Conservation (phyloP, 768 basidiomycete species). For the Russula dissimulans region DNA sequence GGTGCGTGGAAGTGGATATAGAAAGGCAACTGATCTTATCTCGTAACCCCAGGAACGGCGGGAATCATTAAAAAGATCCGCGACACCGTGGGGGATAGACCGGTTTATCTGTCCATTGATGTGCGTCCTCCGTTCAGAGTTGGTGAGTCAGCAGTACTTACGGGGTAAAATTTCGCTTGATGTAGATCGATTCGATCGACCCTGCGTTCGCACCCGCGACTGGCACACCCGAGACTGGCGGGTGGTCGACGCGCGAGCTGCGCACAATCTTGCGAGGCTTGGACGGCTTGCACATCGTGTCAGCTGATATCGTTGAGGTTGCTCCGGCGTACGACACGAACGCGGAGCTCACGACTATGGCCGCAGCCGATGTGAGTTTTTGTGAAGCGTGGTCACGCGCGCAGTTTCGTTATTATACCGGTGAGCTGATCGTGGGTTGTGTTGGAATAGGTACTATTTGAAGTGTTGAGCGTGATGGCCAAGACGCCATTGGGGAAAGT, state of each 20-base stretch:
- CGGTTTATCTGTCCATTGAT: constrained; percentile 74
- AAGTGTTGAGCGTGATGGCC: constrained; percentile 70
- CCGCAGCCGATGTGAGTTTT: constrained; percentile 46
- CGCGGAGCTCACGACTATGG: constrained; percentile 55
- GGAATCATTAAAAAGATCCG: constrained; percentile 78
- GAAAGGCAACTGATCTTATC: background rate
- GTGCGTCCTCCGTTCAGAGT: constrained; percentile 30
- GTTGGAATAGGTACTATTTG: constrained; percentile 49
- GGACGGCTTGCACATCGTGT: constrained; percentile 67
- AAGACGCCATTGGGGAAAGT: constrained; percentile 66
- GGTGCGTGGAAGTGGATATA: constrained; percentile 32
- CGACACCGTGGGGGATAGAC: constrained; percentile 61
- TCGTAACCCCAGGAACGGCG: constrained; percentile 39
- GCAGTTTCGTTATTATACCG: no score
- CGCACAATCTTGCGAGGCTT: constrained; percentile 68
- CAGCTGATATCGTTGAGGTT: constrained; percentile 79
- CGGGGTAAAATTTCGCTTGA: background rate
- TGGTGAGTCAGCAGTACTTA: constrained; percentile 1
- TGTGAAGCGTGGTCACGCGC: background rate
- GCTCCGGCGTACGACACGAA: constrained; percentile 72
- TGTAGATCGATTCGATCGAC: constrained; percentile 68
- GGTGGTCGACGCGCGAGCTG: constrained; percentile 77
- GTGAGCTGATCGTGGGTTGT: background rate
- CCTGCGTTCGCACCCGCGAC: constrained; percentile 78
- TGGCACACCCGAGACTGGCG: constrained; percentile 78